These are phyloP conservation scores for Apodospora peruviana DNA, from an alignment of 495 filamentous ascomycete genomes.

Conservation along the genomic window DNA sequence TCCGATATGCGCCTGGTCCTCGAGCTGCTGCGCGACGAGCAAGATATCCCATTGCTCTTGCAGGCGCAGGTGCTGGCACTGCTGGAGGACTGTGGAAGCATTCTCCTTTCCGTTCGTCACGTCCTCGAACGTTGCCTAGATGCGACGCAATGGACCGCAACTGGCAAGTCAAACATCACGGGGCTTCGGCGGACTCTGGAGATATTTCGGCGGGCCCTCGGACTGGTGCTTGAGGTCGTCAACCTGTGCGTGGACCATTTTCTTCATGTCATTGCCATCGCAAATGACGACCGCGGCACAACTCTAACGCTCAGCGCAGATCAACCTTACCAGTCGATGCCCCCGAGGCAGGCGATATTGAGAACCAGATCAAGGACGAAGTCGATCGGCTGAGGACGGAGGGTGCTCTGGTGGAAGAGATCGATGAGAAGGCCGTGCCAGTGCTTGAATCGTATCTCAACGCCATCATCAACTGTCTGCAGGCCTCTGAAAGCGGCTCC, in stretches of 20 bases:
- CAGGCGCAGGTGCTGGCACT: conserved; percentile 16
- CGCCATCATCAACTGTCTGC: conserved; percentile 8
- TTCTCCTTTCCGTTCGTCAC: conserved; percentile 13
- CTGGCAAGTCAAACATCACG: conserved; percentile 9
- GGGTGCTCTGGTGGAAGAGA: neutral
- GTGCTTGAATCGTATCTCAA: conserved; percentile 12
- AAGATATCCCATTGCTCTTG: conserved; percentile 12
- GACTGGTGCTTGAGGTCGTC: conserved; percentile 17
- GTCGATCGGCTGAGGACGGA: conserved; percentile 7
- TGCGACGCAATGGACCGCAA: conserved; percentile 12
- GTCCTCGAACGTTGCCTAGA: conserved; percentile 12
- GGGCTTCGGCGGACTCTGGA: conserved; percentile 9
- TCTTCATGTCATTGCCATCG: too few species aligned
- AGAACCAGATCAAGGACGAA: conserved; percentile 6
- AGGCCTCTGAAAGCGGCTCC: neutral
- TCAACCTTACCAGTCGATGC: neutral
- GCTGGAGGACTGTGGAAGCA: conserved; percentile 16
- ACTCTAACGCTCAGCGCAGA: neutral
- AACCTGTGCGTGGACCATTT: conserved; percentile 9
- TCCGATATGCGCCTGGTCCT: conserved; percentile 25
- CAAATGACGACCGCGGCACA: too few species aligned
- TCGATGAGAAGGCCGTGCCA: neutral
- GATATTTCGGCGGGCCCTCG: conserved; percentile 14
- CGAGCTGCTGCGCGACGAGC: conserved; percentile 21
- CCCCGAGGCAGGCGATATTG: neutral